Base-by-base conservation (phyloP, 805 yeast species). In the Saccharomyces jurei region DNA sequence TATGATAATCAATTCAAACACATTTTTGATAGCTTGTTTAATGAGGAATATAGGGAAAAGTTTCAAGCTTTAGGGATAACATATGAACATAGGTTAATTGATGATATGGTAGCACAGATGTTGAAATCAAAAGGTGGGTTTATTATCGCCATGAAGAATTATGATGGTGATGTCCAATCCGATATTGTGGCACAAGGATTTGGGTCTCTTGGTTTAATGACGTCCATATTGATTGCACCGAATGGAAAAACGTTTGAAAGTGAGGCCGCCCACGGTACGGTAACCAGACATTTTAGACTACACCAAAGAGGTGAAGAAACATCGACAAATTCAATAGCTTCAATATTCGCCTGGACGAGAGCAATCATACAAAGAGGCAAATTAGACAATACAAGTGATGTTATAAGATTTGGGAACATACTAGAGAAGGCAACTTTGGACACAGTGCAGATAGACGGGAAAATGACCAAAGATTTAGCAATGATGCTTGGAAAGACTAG, bases 81-180 rank as follows among this genome's bases (percentile, higher is more conserved):
- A 76, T 87, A 86, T 63, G 91, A 87, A 70, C 94, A 87, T 71
- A 80, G 94, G 71, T 77, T 87, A 66, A 87, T 87, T 58, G 94
- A 87, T 71, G 94, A 87, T 69, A 87, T 87, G 90, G 94, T 87
- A 56, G 92, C 92, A 4, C 94, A 87, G 71, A 87, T 87, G 94
- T 72, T 87, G 67, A 87, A 87, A 71, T 86, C 92, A 26, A 83
- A 83, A 64, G 94, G 94, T 64, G 94, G 94, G 6, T 87, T 80
- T 66, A 80, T 86, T 56, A 79, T 87, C 76, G 92, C 92, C 51
- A 76, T 87, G 77, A 87, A 87, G 72, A 87, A 87, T 71, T 87
- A 87, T 67, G 94, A 87, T 69, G 94, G 94, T 71, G 94, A 87
- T 68, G 94, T 87, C 53, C 89, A 86, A 70, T 82, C 88, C 6